Base-by-base conservation (phyloP, 495 filamentous ascomycete genomes). In the Hamigera avellanea region DNA sequence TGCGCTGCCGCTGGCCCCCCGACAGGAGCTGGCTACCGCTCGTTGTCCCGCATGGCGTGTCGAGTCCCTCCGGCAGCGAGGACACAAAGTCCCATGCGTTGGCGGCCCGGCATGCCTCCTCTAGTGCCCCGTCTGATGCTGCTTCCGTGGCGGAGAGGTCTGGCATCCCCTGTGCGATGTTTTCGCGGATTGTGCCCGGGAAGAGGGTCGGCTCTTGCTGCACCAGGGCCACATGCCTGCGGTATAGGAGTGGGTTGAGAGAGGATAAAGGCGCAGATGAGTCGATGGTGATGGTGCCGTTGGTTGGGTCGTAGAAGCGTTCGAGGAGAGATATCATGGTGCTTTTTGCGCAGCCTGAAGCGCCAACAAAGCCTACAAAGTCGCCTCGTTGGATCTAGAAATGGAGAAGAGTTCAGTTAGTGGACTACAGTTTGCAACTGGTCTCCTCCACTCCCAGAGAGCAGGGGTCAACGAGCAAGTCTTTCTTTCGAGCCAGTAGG, bases 151-250 rank as follows among this genome's bases (percentile, higher is more conserved):
- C 69, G 59, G 0, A 52, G 37, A n/a, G 56, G 47, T 6, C 56
- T 36, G 14, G 45, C 37, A n/a, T 59, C 50, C 72, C 75, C 6
- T 76, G 48, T 1, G 68, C 39, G 26, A 81, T 64, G 44, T 81
- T 81, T 32, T 87, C 81, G 19, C 67, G 59, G 41, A 87, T 76
- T 3, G 73, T 80, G 14, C 82, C 82, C 37, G 80, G 75, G 53
- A 83, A 86, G 7, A 87, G 54, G 0, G 74, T 83, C 14, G 81
- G 80, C 44, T 86, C 81, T 48, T 87, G 82, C 32, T 74, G 69
- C 2, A 45, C 41, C 5, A 46, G 44, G 0, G 36, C 28, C 8
- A 46, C 14, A 14, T 37, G 17, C 12, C 44, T 45, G 26, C 46
- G 42, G 17, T 65, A 54, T 1, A 13, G 12, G 2, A 19, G 58